These are phyloP conservation scores for Vicia villosa DNA, from an alignment of 306 rosid species.

Conservation along the genomic window DNA sequence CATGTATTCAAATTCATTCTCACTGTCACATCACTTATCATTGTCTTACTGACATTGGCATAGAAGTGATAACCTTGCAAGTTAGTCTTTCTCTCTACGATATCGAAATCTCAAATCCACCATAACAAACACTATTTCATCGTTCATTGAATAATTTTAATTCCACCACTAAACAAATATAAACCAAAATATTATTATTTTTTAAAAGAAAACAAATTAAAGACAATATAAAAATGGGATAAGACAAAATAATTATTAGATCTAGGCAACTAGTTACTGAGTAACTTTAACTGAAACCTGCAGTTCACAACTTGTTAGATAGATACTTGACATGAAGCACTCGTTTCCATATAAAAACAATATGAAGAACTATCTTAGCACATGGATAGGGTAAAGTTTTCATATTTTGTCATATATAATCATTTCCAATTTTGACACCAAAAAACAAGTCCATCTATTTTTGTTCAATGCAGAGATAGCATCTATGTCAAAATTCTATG, in stretches of 20 bases:
- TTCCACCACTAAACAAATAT: too few species aligned
- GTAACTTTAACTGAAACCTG: background rate
- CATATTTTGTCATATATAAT: slow-evolving; percentile 6
- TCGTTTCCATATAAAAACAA: slow-evolving; percentile 20
- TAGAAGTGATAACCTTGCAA: too few species aligned
- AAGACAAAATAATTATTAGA: background rate
- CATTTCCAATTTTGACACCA: background rate
- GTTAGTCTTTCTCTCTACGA: too few species aligned
- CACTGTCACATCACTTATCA: too few species aligned
- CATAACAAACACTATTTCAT: too few species aligned
- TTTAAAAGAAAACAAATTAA: background rate
- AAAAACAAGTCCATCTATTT: slow-evolving; percentile 20
- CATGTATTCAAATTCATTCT: too few species aligned
- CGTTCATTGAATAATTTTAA: too few species aligned
- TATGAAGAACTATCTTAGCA: background rate
- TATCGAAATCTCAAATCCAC: too few species aligned
- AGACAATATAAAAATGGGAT: slow-evolving; percentile 2
- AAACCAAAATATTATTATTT: too few species aligned
- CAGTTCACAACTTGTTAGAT: slow-evolving; percentile 15
- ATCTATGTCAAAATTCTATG: slow-evolving; percentile 50
- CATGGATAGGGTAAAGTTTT: slow-evolving; percentile 21
- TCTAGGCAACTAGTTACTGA: background rate
- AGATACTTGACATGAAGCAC: slow-evolving; percentile 20
- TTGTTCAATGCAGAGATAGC: slow-evolving; percentile 40
- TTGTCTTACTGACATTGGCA: too few species aligned